These are phyloP conservation scores for Aureobasidium lini DNA, from an alignment of 2,329 filamentous ascomycete species.

Conservation along the genomic window DNA sequence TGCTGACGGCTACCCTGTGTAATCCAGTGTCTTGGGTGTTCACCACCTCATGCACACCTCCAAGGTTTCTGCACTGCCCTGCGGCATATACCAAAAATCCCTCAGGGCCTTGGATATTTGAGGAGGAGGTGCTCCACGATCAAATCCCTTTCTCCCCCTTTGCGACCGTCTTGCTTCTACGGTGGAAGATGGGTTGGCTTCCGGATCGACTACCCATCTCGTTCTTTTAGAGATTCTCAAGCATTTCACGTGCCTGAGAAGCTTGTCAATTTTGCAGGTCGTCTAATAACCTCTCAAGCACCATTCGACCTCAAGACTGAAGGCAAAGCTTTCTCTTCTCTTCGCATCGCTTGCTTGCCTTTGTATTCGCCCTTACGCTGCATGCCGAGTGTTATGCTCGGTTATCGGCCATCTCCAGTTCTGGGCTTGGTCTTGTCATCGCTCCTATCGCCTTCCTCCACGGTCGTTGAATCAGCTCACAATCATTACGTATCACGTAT, in stretches of 20 bases:
- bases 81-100: constrained; percentile 7
- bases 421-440: constrained; percentile 7
- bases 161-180: background rate
- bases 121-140: background rate
- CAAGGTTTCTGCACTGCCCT: constrained; percentile 6
- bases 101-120: background rate
- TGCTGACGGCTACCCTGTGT: background rate
- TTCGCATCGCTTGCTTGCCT: background rate
- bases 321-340: background rate
- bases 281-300: background rate
- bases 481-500: background rate
- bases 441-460: background rate
- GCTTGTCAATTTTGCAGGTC: background rate
- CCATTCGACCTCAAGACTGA: background rate
- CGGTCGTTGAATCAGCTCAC: background rate
- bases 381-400: background rate
- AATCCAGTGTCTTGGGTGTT: background rate
- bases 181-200: background rate
- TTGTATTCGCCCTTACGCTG: background rate
- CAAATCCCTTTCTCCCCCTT: background rate
- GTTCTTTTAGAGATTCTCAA: background rate
- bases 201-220: constrained; percentile 1
- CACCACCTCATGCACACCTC: background rate
- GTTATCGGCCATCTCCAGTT: background rate
- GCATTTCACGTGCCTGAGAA: background rate